phyloP scores from a whole-genome alignment of 768 basidiomycete species.

The Russula brevipes region DNA sequence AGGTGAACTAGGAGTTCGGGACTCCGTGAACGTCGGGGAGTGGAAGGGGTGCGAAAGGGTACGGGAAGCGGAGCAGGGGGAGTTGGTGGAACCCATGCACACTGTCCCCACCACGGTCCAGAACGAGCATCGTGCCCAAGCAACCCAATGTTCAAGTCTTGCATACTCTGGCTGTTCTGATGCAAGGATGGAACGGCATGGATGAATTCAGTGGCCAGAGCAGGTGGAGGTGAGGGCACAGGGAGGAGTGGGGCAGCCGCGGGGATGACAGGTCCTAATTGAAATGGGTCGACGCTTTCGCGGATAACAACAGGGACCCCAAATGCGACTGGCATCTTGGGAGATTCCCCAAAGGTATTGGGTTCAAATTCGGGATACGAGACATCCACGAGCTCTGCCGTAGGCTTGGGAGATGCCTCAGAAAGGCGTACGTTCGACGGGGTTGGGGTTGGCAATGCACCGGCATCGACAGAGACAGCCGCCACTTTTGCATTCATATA shows the following conservation, averaged over 20 bases:
- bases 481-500: neutral
- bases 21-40: conserved; percentile 6
- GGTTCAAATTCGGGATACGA: neutral
- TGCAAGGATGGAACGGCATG: conserved; percentile 9
- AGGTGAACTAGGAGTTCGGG: conserved; percentile 11
- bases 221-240: conserved; percentile 19
- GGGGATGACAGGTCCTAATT: neutral
- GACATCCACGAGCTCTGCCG: conserved; percentile 3
- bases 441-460: neutral
- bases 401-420: neutral
- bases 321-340: neutral
- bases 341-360: neutral
- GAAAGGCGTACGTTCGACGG: conserved; percentile 4
- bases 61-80: conserved; percentile 17
- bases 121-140: neutral
- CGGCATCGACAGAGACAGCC: neutral
- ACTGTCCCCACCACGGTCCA: conserved; percentile 18
- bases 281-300: neutral
- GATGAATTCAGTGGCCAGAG: conserved; percentile 14
- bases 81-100: conserved; percentile 17
- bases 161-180: neutral
- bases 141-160: conserved; percentile 2
- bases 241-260: conserved; percentile 15
- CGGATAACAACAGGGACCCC: neutral
- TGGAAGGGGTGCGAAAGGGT: conserved; percentile 16